Evolutionary conservation across 768 basidiomycete species (phyloP).

Genomic region (Kwoniella dejecticola): DNA sequence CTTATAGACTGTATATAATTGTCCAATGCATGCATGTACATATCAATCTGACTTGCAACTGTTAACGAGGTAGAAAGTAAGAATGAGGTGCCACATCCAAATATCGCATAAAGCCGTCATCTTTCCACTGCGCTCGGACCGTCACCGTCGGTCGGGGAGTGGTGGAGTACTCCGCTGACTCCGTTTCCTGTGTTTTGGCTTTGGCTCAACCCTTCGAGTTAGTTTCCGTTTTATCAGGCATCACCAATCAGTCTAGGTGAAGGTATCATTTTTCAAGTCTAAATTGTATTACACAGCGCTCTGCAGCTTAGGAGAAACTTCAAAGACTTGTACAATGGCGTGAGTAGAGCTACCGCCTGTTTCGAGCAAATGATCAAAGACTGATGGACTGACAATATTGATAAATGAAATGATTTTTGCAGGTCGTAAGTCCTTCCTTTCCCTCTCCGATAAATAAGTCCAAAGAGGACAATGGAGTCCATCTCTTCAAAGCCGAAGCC

Average conservation of each 20-base stretch:
- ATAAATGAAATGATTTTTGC: neutral
- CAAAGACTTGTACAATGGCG: conserved; percentile 7
- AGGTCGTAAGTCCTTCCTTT: conserved; percentile 1
- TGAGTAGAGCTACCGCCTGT: neutral
- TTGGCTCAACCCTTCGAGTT: neutral
- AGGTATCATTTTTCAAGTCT: too few species aligned
- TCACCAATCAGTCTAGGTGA: too few species aligned
- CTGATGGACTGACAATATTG: neutral
- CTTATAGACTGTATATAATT: too few species aligned
- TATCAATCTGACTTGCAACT: too few species aligned
- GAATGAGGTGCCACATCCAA: neutral
- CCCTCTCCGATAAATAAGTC: too few species aligned
- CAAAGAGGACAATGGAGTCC: too few species aligned
- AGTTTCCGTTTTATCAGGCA: neutral
- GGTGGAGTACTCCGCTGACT: conserved; percentile 1
- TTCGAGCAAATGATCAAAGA: neutral
- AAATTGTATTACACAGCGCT: too few species aligned
- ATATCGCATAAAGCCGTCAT: conserved; percentile 1
- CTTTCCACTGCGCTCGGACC: neutral
- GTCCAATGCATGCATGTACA: too few species aligned
- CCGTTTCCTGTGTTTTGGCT: neutral
- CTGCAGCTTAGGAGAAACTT: too few species aligned
- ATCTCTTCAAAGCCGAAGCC: too few species aligned
- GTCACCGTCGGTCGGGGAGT: neutral
- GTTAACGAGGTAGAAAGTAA: too few species aligned